Evolutionary conservation across 768 basidiomycete genomes (phyloP).

Genomic region (Xerocomus potaroensis): DNA sequence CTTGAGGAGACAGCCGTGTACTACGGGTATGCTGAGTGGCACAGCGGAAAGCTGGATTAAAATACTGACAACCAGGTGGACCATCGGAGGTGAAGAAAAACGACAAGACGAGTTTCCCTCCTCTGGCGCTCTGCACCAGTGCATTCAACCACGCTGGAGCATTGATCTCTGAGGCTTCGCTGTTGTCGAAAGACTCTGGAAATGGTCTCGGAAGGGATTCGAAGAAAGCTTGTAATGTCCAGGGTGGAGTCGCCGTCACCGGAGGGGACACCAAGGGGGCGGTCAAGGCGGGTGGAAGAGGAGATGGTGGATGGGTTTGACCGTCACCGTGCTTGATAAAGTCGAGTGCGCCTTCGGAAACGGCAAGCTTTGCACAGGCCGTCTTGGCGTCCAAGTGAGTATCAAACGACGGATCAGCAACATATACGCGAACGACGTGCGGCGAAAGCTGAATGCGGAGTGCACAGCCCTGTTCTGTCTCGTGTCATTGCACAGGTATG

Average conservation of each 20-base stretch:
- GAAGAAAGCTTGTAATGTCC: constrained; percentile 54
- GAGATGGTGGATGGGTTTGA: constrained; percentile 37
- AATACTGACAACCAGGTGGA: constrained; percentile 41
- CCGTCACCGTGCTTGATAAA: constrained; percentile 57
- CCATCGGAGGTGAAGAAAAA: constrained; percentile 45
- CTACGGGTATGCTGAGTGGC: constrained; percentile 28
- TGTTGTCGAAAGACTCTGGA: constrained; percentile 47
- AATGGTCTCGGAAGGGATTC: constrained; percentile 65
- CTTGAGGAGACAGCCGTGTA: constrained; percentile 61
- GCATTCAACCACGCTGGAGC: constrained; percentile 51
- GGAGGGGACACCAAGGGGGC: constrained; percentile 5
- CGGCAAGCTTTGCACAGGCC: constrained; percentile 51
- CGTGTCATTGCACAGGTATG: constrained; percentile 1
- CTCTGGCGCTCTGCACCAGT: constrained; percentile 47
- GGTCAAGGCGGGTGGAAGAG: constrained; percentile 3
- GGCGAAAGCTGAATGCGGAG: constrained; percentile 51
- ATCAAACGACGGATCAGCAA: constrained; percentile 43
- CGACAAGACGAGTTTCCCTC: constrained; percentile 39
- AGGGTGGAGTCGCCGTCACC: constrained; percentile 15
- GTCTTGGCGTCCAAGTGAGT: constrained; percentile 43
- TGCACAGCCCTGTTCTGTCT: constrained; percentile 49
- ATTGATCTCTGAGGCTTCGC: constrained; percentile 48
- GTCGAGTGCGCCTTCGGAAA: constrained; percentile 51
- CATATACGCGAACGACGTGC: constrained; percentile 48
- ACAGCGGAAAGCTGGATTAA: background rate